Evolutionary conservation across 2,329 filamentous ascomycete species (phyloP).

Genomic region (Aspergillus vadensis): DNA sequence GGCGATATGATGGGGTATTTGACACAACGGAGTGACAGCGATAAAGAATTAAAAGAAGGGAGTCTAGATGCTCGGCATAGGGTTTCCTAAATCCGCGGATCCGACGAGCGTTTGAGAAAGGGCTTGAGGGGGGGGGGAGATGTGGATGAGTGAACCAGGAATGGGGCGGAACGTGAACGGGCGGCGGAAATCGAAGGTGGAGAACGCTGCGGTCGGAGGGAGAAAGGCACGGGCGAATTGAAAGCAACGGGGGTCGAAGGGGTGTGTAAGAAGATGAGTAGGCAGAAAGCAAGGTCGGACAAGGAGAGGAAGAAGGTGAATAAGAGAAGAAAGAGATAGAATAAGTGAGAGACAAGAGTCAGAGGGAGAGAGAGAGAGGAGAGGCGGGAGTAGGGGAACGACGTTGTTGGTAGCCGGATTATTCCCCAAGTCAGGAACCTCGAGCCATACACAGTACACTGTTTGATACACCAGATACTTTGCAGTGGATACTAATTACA

Average conservation of each 20-base stretch:
- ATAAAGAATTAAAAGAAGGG: not conserved
- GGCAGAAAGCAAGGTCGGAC: constrained; percentile 22
- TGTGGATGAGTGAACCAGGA: constrained; percentile 20
- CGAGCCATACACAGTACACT: not conserved
- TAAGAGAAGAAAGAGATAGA: constrained; percentile 21
- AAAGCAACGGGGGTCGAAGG: not conserved
- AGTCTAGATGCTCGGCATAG: constrained; percentile 14
- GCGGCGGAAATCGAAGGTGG: constrained; percentile 21
- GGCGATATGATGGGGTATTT: not conserved
- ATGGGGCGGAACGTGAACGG: constrained; percentile 24
- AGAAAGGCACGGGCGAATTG: constrained; percentile 2
- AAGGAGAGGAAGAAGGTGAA: constrained; percentile 20
- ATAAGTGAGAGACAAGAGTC: constrained; percentile 12
- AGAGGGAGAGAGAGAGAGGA: constrained; percentile 1
- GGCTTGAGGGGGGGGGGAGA: not conserved
- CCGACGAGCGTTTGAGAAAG: constrained; percentile 11
- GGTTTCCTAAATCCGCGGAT: constrained; percentile 18
- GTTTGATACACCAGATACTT: too few species aligned
- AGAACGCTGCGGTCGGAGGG: constrained; percentile 10
- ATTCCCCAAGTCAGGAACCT: not conserved
- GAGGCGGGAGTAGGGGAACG: constrained; percentile 8
- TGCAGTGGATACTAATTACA: not conserved
- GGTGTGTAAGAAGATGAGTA: constrained; percentile 7
- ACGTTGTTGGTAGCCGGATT: not conserved
- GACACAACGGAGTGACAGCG: constrained; percentile 5